Evolutionary conservation across 306 rosid species (phyloP).

Genomic region (Amphicarpaea edgeworthii): DNA sequence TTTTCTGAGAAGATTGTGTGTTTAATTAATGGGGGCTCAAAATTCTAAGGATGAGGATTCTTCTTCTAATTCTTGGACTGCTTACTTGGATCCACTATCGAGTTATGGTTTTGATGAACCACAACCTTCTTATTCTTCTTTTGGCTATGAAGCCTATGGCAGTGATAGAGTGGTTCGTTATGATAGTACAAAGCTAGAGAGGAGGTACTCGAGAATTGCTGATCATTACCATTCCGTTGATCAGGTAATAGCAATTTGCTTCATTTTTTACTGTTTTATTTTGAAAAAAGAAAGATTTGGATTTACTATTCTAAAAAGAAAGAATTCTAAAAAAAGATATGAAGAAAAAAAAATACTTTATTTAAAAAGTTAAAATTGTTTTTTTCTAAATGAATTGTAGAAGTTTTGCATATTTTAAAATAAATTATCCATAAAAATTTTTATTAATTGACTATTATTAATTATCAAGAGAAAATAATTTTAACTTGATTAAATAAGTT

Average conservation of each 20-base stretch:
- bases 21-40: conserved; percentile 62
- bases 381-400: too few relatives aligned
- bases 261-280: neutral
- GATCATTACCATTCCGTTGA: conserved; percentile 62
- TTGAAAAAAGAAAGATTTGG: too few relatives aligned
- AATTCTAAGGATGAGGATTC: conserved; percentile 66
- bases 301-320: too few relatives aligned
- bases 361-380: too few relatives aligned
- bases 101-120: conserved; percentile 55
- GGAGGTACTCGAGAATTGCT: conserved; percentile 65
- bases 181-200: conserved; percentile 52
- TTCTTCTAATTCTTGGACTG: conserved; percentile 50
- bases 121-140: conserved; percentile 44
- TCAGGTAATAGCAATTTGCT: conserved; percentile 48
- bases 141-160: conserved; percentile 36
- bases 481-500: too few relatives aligned
- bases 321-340: too few relatives aligned
- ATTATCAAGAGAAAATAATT: too few relatives aligned
- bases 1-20: neutral
- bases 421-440: too few relatives aligned
- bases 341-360: too few relatives aligned
- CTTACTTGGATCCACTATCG: conserved; percentile 33
- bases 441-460: too few relatives aligned
- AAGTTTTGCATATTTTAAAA: too few relatives aligned
- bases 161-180: neutral